Evolutionary conservation across 2,329 filamentous ascomycete genomes (phyloP).

Genomic region (Claviceps monticola): DNA sequence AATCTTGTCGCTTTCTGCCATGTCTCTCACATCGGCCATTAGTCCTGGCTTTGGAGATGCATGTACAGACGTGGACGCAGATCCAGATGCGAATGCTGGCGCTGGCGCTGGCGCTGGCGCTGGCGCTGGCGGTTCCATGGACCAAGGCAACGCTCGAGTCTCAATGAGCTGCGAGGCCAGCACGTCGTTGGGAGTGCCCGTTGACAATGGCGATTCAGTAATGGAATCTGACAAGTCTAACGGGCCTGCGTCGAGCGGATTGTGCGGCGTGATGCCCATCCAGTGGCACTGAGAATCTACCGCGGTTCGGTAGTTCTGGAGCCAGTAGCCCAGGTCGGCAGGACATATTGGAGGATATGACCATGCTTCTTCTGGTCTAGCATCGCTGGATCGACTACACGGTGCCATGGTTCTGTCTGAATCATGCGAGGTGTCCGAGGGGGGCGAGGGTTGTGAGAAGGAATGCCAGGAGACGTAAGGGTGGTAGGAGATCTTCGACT

Average conservation of each 20-base stretch:
- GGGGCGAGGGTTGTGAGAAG: not conserved
- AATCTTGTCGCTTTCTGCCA: slow-evolving; percentile 11
- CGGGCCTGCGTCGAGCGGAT: slow-evolving; percentile 5
- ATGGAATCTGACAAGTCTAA: slow-evolving; percentile 4
- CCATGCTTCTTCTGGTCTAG: slow-evolving; percentile 13
- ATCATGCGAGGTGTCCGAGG: not conserved
- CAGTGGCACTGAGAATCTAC: not conserved
- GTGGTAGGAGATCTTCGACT: slow-evolving; percentile 7
- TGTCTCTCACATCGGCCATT: slow-evolving; percentile 10
- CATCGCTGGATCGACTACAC: slow-evolving; percentile 7
- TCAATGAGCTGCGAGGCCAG: not conserved
- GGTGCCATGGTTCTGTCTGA: slow-evolving; percentile 3
- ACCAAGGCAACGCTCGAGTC: not conserved
- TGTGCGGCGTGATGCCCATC: slow-evolving; percentile 2
- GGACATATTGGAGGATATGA: slow-evolving; percentile 21
- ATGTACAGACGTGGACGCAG: not conserved
- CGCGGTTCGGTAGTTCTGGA: not conserved
- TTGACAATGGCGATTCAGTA: slow-evolving; percentile 3
- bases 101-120: not conserved
- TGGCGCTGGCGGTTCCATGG: not conserved
- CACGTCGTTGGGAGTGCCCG: slow-evolving; percentile 4
- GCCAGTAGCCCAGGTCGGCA: slow-evolving; percentile 1
- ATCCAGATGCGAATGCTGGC: not conserved
- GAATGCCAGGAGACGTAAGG: slow-evolving; percentile 1
- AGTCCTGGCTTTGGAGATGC: slow-evolving; percentile 14